phyloP scores from a whole-genome alignment of 495 filamentous ascomycete species.

The Cercophora sp. region DNA sequence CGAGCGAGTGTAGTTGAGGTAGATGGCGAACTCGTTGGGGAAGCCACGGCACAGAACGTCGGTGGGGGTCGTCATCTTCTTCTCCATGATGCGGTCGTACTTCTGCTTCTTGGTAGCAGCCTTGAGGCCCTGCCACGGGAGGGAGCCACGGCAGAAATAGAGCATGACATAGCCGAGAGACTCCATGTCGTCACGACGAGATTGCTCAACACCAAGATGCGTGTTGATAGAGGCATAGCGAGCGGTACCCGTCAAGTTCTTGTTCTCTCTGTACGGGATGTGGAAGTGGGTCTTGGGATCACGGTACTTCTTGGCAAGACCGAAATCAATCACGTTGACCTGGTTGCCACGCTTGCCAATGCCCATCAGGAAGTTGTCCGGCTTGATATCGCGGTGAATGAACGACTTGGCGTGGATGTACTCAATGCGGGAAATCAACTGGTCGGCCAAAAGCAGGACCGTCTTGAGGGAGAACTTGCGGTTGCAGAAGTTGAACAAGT shows the following conservation, averaged over 20 bases:
- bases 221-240: slow-evolving; percentile 99
- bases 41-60: slow-evolving; percentile 99
- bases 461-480: slow-evolving; percentile 99
- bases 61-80: slow-evolving; percentile 99
- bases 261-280: slow-evolving; percentile 99
- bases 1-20: slow-evolving; percentile 98
- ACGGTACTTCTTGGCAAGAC: slow-evolving; percentile 99
- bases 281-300: slow-evolving; percentile 99
- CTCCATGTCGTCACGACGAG: slow-evolving; percentile 99
- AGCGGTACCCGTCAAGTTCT: slow-evolving; percentile 98
- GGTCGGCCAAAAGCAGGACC: slow-evolving; percentile 94
- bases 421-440: slow-evolving; percentile 98
- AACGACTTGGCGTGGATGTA: slow-evolving; percentile 99
- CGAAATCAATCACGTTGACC: slow-evolving; percentile 99
- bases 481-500: slow-evolving; percentile 99
- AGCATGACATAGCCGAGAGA: slow-evolving; percentile 99
- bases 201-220: slow-evolving; percentile 97
- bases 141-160: slow-evolving; percentile 98
- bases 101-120: slow-evolving; percentile 99
- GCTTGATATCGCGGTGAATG: slow-evolving; percentile 99
- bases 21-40: slow-evolving; percentile 99
- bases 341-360: slow-evolving; percentile 99
- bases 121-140: slow-evolving; percentile 99
- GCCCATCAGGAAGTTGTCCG: slow-evolving; percentile 99
- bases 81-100: slow-evolving; percentile 99